These are phyloP conservation scores for Phytophthora vignae DNA, from an alignment of 352 stramenopile genomes.

Conservation along the genomic window DNA sequence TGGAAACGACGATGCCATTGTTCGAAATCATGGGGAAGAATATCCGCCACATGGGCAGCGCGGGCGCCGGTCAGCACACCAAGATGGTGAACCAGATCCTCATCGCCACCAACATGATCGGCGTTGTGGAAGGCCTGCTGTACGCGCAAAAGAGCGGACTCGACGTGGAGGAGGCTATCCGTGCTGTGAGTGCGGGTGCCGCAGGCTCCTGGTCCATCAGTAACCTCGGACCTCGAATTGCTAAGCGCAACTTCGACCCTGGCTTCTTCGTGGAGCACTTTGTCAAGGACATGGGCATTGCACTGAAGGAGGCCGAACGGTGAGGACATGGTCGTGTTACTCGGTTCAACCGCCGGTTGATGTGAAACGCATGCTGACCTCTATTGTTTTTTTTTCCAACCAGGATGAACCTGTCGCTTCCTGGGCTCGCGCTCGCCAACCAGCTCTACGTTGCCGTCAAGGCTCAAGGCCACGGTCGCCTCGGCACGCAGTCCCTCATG, in stretches of 20 bases:
- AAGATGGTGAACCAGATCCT: constrained; percentile 95
- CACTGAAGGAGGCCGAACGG: constrained; percentile 84
- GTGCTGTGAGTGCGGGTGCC: constrained; percentile 84
- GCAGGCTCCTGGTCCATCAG: constrained; percentile 92
- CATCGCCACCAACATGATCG: constrained; percentile 92
- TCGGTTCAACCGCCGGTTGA: background rate
- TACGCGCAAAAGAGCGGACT: constrained; percentile 89
- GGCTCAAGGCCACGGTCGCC: constrained; percentile 81
- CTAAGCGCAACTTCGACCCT: constrained; percentile 89
- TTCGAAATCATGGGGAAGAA: constrained; percentile 93
- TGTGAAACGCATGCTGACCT: background rate
- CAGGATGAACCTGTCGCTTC: constrained; percentile 89
- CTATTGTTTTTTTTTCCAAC: background rate
- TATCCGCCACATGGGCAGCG: constrained; percentile 88
- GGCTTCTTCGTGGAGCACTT: constrained; percentile 93
- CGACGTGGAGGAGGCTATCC: constrained; percentile 88
- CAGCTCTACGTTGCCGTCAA: constrained; percentile 90
- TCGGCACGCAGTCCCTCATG: constrained; percentile 91
- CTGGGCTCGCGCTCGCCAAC: constrained; percentile 86
- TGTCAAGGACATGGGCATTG: constrained; percentile 93
- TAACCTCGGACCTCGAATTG: constrained; percentile 90
- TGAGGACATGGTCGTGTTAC: constrained; percentile 13
- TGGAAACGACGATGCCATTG: constrained; percentile 80
- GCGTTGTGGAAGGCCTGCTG: constrained; percentile 88
- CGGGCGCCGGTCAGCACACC: constrained; percentile 88